These are phyloP conservation scores for Cordyceps pruinosa DNA, from an alignment of 2,329 filamentous ascomycete genomes.

Conservation along the genomic window DNA sequence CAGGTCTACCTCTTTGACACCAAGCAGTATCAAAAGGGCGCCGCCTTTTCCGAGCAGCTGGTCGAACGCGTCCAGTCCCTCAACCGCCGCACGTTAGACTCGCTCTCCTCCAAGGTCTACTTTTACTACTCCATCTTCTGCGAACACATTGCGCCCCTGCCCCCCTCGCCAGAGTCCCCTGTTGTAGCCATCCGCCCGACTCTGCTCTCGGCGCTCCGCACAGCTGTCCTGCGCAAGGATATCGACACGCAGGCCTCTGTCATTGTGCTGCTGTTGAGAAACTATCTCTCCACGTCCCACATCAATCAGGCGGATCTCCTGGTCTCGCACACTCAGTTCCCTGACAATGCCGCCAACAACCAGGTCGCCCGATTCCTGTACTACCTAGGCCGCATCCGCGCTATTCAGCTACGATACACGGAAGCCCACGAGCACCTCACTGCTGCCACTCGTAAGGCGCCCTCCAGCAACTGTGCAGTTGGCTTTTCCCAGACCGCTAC, in stretches of 20 bases:
- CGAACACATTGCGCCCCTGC: conserved; percentile 80
- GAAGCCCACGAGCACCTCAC: conserved; percentile 93
- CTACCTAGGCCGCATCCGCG: conserved; percentile 92
- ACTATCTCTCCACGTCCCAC: conserved; percentile 92
- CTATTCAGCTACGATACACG: conserved; percentile 93
- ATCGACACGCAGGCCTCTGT: conserved; percentile 95
- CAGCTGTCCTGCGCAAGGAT: conserved; percentile 94
- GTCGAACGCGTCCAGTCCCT: conserved; percentile 78
- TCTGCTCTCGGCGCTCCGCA: conserved; percentile 81
- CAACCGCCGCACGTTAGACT: conserved; percentile 91
- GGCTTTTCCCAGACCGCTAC: conserved; percentile 95
- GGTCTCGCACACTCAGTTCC: conserved; percentile 93
- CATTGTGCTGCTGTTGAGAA: conserved; percentile 88
- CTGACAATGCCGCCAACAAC: conserved; percentile 90
- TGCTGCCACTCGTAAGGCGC: conserved; percentile 90
- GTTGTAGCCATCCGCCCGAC: conserved; percentile 80
- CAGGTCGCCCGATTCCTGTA: conserved; percentile 96
- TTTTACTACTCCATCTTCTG: conserved; percentile 97
- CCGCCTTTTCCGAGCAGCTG: conserved; percentile 75
- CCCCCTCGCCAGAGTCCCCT: conserved; percentile 81
- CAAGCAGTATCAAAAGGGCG: conserved; percentile 72
- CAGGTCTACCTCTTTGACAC: conserved; percentile 86
- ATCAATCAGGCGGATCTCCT: conserved; percentile 95
- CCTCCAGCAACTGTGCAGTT: conserved; percentile 78
- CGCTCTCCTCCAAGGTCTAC: conserved; percentile 89